Evolutionary conservation across 495 filamentous ascomycete genomes (phyloP).

Genomic region (Mytilinidion resinicola): DNA sequence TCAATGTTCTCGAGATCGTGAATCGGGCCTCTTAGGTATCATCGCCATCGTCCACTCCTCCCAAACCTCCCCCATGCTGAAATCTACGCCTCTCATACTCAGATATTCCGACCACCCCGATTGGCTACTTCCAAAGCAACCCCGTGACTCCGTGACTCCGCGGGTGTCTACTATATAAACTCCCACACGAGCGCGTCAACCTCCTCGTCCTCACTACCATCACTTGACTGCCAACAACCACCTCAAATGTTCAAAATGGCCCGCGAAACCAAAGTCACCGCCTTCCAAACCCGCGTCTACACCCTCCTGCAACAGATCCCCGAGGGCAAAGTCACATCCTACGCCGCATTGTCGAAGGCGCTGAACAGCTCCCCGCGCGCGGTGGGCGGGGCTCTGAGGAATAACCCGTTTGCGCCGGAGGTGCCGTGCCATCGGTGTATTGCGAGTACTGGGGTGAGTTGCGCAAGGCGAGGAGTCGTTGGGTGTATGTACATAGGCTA

Average conservation of each 20-base stretch:
- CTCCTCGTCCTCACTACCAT: not conserved
- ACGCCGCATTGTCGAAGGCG: conserved; percentile 60
- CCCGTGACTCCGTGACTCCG: not conserved
- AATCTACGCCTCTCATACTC: too few species aligned
- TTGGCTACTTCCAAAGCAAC: conserved; percentile 8
- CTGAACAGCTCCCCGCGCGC: conserved; percentile 68
- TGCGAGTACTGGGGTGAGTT: conserved; percentile 35
- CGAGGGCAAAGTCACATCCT: conserved; percentile 62
- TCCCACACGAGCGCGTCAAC: not conserved
- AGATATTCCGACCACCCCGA: not conserved
- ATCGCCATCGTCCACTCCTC: too few species aligned
- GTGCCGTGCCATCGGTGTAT: conserved; percentile 41
- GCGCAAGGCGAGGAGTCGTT: too few species aligned
- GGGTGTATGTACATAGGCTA: not conserved
- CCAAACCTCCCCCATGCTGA: too few species aligned
- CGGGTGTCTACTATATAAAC: not conserved
- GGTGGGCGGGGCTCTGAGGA: conserved; percentile 71
- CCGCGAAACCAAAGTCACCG: conserved; percentile 26
- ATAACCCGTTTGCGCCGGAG: conserved; percentile 41
- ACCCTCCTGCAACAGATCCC: conserved; percentile 66
- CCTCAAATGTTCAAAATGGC: conserved; percentile 9
- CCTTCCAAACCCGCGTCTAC: conserved; percentile 48
- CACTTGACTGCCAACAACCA: not conserved
- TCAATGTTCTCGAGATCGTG: too few species aligned
- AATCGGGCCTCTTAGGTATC: too few species aligned